Conservation (phyloP, 2,329 filamentous ascomycete genomes). For the Stromatinia cepivora region DNA sequence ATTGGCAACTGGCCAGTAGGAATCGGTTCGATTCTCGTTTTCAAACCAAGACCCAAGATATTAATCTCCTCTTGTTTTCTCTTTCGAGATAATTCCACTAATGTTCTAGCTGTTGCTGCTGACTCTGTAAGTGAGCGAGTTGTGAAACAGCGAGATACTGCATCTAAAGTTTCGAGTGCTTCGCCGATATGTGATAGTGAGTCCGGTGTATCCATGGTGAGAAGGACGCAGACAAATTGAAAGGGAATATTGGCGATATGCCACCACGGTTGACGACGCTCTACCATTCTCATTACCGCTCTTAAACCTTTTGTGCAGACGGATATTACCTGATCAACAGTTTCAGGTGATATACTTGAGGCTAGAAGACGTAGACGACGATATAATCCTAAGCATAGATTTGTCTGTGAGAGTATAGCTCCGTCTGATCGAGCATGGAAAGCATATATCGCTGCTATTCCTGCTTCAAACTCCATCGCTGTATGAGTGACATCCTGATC, state of each 20-base stretch:
- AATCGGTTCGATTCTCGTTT: background rate
- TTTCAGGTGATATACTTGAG: conserved; percentile 6
- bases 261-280: conserved; percentile 31
- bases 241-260: conserved; percentile 31
- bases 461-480: conserved; percentile 9
- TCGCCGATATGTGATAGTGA: conserved; percentile 29
- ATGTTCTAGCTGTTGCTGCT: conserved; percentile 28
- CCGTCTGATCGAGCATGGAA: conserved; percentile 12
- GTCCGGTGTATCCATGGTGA: conserved; percentile 29
- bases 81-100: conserved; percentile 30
- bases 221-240: conserved; percentile 32
- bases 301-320: conserved; percentile 24
- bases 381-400: conserved; percentile 17
- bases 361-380: conserved; percentile 16
- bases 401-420: conserved; percentile 14
- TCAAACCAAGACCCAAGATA: conserved; percentile 2
- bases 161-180: conserved; percentile 31
- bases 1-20: background rate
- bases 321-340: conserved; percentile 13
- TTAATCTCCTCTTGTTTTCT: conserved; percentile 28
- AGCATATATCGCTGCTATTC: background rate
- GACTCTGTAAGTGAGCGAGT: conserved; percentile 31
- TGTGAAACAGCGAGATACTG: conserved; percentile 25
- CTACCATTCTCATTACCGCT: conserved; percentile 26
- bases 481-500: conserved; percentile 18